phyloP scores from a whole-genome alignment of 2,329 filamentous ascomycete species.

The Alternaria sp. region DNA sequence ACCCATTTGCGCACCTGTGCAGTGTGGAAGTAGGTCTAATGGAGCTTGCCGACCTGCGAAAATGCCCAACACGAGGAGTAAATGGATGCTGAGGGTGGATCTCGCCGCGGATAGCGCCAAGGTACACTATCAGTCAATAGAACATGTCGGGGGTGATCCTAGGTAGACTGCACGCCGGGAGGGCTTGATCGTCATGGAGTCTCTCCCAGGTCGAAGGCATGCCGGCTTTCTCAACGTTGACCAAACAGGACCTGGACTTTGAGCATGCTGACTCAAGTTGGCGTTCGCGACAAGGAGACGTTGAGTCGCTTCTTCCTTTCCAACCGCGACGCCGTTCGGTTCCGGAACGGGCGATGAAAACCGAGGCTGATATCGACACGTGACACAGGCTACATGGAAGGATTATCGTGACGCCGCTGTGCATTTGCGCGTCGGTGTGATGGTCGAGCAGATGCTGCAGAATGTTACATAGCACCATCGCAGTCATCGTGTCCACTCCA shows the following conservation, averaged over 20 bases:
- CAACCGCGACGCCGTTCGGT: neutral
- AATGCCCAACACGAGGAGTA: neutral
- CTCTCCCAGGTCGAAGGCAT: neutral
- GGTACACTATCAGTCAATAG: slow-evolving; percentile 12
- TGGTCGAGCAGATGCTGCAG: slow-evolving; percentile 4
- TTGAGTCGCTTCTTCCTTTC: neutral
- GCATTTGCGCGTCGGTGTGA: neutral
- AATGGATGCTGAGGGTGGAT: slow-evolving; percentile 6
- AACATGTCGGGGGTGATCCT: slow-evolving; percentile 2
- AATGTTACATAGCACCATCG: slow-evolving; percentile 2
- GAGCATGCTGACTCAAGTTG: neutral
- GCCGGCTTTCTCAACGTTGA: neutral
- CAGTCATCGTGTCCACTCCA: neutral
- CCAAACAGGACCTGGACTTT: neutral
- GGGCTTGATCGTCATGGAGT: neutral
- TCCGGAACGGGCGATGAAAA: neutral
- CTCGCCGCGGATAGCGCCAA: slow-evolving; percentile 2
- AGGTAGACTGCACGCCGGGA: slow-evolving; percentile 2
- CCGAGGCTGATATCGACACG: neutral
- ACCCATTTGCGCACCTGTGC: neutral
- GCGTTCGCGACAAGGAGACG: neutral
- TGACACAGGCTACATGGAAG: neutral
- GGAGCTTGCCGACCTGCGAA: slow-evolving; percentile 4
- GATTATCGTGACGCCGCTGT: neutral
- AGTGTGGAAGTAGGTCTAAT: neutral